Base-by-base conservation (phyloP, 345 rosid genomes). In the Brassica carinata region DNA sequence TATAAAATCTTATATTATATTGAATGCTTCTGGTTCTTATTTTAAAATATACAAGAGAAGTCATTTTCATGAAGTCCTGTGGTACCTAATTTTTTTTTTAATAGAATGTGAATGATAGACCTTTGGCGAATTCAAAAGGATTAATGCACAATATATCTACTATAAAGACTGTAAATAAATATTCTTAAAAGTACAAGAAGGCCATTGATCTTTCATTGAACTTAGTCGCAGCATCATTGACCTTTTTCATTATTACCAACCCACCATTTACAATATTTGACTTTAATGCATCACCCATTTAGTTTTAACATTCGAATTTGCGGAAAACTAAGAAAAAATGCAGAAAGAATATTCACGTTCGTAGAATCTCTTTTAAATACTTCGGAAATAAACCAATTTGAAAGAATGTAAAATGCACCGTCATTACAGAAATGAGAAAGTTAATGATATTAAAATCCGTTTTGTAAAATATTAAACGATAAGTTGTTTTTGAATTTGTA, bases 161-260 rank as follows among this genome's bases (percentile, higher is more conserved):
- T 10, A 0, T 1, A 13, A 5, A 58, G 30, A 62, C 66, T 11
- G 34, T 62, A 27, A 26, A 62, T 23, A 61, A 33, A 23, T 26
- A 62, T 27, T 62, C 15, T 61, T 62, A 33, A 26, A 8, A 26
- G 5, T 27, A 57, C 3, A 36, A 18, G 18, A 79, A 67, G 23
- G 55, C 30, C 82, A 67, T 68, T 61, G 83, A 80, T 79, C 65
- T 79, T 68, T 62, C 83, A 68, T 62, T 79, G 83, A 74, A 74
- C 79, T 74, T 48, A 74, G 79, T 80, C 75, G 58, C 65, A 59
- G 45, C 77, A 68, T 79, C 74, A 31, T 79, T 67, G 74, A 79
- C 82, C 74, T 18, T 15, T 27, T 45, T 34, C 27, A 72, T 40
- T 38, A 51, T 29, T 73, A 72, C 73, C 82, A 73, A 72, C 77